phyloP scores from a whole-genome alignment of 2,329 filamentous ascomycete species.

The Colletotrichum abscissum region DNA sequence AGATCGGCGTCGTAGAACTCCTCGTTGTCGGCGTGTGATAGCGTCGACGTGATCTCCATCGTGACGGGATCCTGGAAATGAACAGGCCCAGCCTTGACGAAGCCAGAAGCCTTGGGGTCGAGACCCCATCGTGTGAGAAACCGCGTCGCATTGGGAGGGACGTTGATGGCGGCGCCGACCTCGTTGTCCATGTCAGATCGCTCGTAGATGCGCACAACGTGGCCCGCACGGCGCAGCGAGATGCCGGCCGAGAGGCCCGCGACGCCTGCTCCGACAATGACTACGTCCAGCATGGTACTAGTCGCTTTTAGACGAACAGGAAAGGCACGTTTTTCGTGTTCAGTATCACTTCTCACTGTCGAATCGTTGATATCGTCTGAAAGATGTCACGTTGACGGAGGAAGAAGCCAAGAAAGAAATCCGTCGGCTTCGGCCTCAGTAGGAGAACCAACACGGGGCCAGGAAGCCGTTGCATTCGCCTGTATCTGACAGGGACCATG shows the following conservation, averaged over 20 bases:
- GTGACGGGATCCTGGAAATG: slow-evolving; percentile 38
- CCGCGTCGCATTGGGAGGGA: slow-evolving; percentile 51
- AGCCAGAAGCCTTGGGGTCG: slow-evolving; percentile 42
- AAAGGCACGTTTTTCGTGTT: not conserved
- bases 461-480: not conserved
- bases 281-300: slow-evolving; percentile 46
- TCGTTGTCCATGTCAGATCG: slow-evolving; percentile 50
- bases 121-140: slow-evolving; percentile 50
- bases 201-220: slow-evolving; percentile 54
- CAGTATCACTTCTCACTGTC: not conserved
- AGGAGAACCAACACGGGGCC: slow-evolving; percentile 2
- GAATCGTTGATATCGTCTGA: not conserved
- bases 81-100: slow-evolving; percentile 41
- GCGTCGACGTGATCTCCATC: slow-evolving; percentile 40
- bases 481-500: not conserved
- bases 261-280: slow-evolving; percentile 56
- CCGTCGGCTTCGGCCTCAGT: too few relatives aligned
- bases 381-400: not conserved
- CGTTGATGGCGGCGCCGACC: slow-evolving; percentile 51
- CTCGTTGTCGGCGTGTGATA: slow-evolving; percentile 27
- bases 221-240: slow-evolving; percentile 49
- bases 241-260: slow-evolving; percentile 53
- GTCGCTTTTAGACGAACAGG: not conserved
- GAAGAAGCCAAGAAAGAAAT: slow-evolving; percentile 1
- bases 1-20: slow-evolving; percentile 42